Evolutionary conservation across 2,329 filamentous ascomycete species (phyloP).

Genomic region (Pseudogymnoascus sp.): DNA sequence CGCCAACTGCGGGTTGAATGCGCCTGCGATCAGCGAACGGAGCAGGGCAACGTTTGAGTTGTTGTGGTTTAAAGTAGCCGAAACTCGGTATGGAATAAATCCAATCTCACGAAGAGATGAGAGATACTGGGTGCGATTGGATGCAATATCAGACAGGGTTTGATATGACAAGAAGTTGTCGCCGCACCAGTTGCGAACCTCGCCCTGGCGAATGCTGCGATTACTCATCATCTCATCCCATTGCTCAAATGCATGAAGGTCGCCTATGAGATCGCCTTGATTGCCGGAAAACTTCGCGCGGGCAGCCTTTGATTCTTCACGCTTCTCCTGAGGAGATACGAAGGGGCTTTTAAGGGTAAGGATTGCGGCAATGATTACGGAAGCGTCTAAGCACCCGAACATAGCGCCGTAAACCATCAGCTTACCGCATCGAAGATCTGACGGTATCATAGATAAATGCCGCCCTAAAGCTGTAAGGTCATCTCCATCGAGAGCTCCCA

Average conservation of each 20-base stretch:
- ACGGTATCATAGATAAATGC: conserved; percentile 90
- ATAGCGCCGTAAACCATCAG: conserved; percentile 91
- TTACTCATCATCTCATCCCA: conserved; percentile 63
- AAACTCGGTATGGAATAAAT: conserved; percentile 48
- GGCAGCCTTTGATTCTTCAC: conserved; percentile 72
- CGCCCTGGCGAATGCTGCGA: conserved; percentile 46
- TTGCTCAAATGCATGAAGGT: conserved; percentile 72
- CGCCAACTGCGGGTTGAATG: conserved; percentile 69
- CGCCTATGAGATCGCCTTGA: conserved; percentile 82
- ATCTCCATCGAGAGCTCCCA: conserved; percentile 80
- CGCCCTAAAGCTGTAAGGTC: conserved; percentile 84
- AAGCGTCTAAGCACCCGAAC: conserved; percentile 84
- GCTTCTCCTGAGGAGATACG: conserved; percentile 69
- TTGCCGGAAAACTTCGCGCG: conserved; percentile 63
- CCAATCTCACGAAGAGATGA: conserved; percentile 78
- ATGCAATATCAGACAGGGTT: conserved; percentile 78
- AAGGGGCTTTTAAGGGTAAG: conserved; percentile 87
- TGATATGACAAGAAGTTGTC: conserved; percentile 77
- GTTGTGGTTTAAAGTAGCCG: conserved; percentile 38
- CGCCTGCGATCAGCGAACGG: conserved; percentile 35
- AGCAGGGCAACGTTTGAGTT: conserved; percentile 33
- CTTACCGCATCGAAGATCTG: conserved; percentile 86
- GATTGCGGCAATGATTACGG: conserved; percentile 81
- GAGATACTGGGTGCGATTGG: conserved; percentile 78
- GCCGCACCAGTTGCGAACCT: conserved; percentile 69